Base-by-base conservation (phyloP, 1,284 basidiomycete species). In the Melampsora medusae region DNA sequence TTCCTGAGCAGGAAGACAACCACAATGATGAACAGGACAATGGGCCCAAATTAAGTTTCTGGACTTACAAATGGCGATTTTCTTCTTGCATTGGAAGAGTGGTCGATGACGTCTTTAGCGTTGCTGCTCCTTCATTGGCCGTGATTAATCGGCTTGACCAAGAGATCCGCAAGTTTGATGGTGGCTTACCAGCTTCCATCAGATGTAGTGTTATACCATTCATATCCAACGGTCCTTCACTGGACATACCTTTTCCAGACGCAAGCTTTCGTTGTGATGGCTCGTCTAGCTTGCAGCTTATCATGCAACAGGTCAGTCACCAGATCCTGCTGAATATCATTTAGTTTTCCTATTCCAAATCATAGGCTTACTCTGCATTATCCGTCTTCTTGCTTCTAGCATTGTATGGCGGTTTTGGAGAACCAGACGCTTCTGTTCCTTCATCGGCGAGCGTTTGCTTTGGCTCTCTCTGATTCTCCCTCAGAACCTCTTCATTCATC, bases 401-500 rank as follows among this genome's bases (percentile, higher is more conserved):
- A 73, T 33, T 67, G 50, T 33, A 73, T 73, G 64, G 28, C 71
- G 2, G 62, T 64, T 16, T 56, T 73, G 48, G 62, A 73, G 31
- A 73, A 73, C 25, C 61, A 61, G 9, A 73, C 71, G 19, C 64
- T 73, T 7, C 35, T 80, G 46, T 80, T 79, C 56, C 77, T 80
- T 3, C 80, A 80, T 77, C 78, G 78, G n/a, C 79, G 79, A 0
- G 79, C 77, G 0, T 78, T 80, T 46, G 72, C 78, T 0, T 67
- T 79, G 31, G 80, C 80, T 10, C 67, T 80, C 19, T 48, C 73
- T 48, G 66, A 73, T 10, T 28, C 77, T 53, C 50, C 78, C 33
- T 56, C 73, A 9, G 79, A 80, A 53, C 80, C 80, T 33, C 69
- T 80, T 3, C 42, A 68, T 48, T 80, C 80, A 6, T 77, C 78